A percentile compares a stretch with the other conserved stretches of the same genome.
Conservation (phyloP, 352 stramenopile species). For the Lagenidium giganteum region DNA sequence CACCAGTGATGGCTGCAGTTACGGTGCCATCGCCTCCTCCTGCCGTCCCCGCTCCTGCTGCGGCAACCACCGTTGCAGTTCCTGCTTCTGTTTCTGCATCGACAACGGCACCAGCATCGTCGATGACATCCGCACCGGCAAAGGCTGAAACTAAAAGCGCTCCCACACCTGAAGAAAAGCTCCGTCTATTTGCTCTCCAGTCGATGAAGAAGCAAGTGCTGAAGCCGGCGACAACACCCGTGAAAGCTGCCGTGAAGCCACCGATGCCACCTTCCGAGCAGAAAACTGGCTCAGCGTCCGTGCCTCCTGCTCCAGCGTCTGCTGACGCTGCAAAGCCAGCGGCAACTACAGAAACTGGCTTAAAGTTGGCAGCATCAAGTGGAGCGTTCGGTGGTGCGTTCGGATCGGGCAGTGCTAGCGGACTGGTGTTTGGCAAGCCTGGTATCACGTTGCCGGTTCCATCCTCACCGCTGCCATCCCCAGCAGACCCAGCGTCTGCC, state of each 20-base stretch:
- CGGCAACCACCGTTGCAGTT: conserved; percentile 1
- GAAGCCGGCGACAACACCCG: too few relatives aligned
- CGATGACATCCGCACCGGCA: not conserved
- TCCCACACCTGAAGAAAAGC: conserved; percentile 41
- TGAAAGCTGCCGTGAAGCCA: too few relatives aligned
- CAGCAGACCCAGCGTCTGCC: not conserved
- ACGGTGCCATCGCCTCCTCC: conserved; percentile 4
- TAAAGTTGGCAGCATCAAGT: conserved; percentile 19
- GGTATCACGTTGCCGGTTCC: conserved; percentile 56
- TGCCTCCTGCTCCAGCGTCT: not conserved
- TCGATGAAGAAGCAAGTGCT: conserved; percentile 52
- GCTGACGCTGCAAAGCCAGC: conserved; percentile 3
- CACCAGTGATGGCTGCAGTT: conserved; percentile 8
- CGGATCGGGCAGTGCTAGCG: conserved; percentile 34
- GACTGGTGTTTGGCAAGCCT: conserved; percentile 61
- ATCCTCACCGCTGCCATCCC: conserved; percentile 23
- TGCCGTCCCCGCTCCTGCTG: conserved; percentile 6
- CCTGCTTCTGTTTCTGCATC: conserved; percentile 7
- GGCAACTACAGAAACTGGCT: conserved; percentile 22
- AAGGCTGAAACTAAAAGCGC: conserved; percentile 7
- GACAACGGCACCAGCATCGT: not conserved
- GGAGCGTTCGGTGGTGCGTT: conserved; percentile 30
- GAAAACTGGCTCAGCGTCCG: not conserved
- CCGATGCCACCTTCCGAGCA: too few relatives aligned
- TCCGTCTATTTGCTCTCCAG: conserved; percentile 47